Evolutionary conservation across 805 yeast genomes (phyloP).

Genomic region (Priceomyces haplophilus): DNA sequence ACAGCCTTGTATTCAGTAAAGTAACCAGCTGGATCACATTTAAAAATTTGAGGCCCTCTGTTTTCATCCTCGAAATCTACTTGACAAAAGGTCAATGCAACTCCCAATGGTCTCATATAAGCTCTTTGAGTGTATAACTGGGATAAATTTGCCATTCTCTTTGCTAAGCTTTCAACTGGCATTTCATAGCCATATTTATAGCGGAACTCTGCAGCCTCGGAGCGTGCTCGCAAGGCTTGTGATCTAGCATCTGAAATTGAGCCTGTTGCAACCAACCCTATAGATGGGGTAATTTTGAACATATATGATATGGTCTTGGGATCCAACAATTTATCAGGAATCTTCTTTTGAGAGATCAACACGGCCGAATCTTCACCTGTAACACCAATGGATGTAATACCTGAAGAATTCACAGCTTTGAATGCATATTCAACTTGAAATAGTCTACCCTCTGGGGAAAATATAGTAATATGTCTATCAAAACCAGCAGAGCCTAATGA

Average conservation of each 20-base stretch:
- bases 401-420: constrained; percentile 92
- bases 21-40: constrained; percentile 97
- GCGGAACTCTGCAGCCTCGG: constrained; percentile 94
- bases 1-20: constrained; percentile 87
- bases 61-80: constrained; percentile 72
- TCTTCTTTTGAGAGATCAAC: constrained; percentile 89
- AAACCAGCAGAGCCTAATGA: constrained; percentile 80
- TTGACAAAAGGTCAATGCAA: constrained; percentile 82
- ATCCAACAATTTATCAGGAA: constrained; percentile 91
- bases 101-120: constrained; percentile 97
- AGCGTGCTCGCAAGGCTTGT: constrained; percentile 82
- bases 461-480: constrained; percentile 97
- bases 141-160: constrained; percentile 92
- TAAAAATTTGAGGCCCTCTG: constrained; percentile 82
- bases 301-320: constrained; percentile 82
- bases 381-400: constrained; percentile 83
- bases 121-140: constrained; percentile 97
- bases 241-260: constrained; percentile 95
- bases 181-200: constrained; percentile 95
- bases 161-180: constrained; percentile 90
- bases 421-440: constrained; percentile 98
- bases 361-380: constrained; percentile 86
- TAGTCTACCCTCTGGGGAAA: constrained; percentile 97
- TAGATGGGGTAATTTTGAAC: constrained; percentile 72
- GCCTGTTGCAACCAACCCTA: constrained; percentile 93